These are phyloP conservation scores for Poa pratensis DNA, from an alignment of 176 grass and related monocot genomes.

Conservation along the genomic window DNA sequence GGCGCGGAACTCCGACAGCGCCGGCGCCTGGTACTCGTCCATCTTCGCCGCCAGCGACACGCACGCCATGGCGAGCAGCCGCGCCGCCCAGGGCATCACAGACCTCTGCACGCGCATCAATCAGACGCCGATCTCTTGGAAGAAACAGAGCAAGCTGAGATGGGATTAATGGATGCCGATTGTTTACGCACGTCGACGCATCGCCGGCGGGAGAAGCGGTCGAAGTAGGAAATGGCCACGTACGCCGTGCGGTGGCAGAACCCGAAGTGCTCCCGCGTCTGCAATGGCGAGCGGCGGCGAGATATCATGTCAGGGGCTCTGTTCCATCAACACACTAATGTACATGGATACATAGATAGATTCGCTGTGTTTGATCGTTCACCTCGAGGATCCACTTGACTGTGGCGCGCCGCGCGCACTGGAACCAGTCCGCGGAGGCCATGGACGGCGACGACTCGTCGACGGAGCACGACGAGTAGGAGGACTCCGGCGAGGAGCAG, in stretches of 20 bases:
- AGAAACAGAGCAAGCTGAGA: background rate
- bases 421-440: conserved; percentile 55
- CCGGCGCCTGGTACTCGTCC: conserved; percentile 72
- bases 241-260: conserved; percentile 79
- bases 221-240: conserved; percentile 73
- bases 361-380: background rate
- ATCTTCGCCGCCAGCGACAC: conserved; percentile 90
- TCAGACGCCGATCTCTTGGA: background rate
- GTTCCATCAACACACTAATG: conserved; percentile 23
- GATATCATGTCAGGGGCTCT: conserved; percentile 8
- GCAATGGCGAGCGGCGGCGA: conserved; percentile 27
- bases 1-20: conserved; percentile 59
- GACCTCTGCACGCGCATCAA: conserved; percentile 41
- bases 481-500: conserved; percentile 25
- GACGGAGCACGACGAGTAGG: background rate
- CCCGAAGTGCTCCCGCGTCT: conserved; percentile 68
- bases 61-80: conserved; percentile 74
- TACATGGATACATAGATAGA: background rate
- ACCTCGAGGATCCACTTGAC: conserved; percentile 80
- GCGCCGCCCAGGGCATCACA: conserved; percentile 67
- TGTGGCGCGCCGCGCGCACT: conserved; percentile 46
- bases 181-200: conserved; percentile 60
- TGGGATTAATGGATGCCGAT: background rate
- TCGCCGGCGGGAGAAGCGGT: conserved; percentile 75
- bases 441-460: conserved; percentile 28